These are phyloP conservation scores for Mortierella sp. DNA, from an alignment of 371 early-diverging fungal species.

Conservation along the genomic window DNA sequence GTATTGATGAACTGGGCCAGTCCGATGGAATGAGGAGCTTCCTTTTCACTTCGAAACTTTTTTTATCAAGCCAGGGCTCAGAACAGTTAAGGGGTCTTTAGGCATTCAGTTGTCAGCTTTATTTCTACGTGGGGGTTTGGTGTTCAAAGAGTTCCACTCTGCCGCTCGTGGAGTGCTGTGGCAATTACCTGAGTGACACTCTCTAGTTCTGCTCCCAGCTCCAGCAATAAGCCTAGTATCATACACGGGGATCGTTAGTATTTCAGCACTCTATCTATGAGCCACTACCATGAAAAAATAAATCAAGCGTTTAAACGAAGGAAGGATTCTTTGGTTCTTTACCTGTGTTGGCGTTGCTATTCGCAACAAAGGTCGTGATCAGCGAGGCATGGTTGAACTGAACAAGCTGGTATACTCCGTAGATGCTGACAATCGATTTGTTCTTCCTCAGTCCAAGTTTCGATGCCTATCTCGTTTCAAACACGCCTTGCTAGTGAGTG, in stretches of 20 bases:
- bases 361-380: constrained; percentile 66
- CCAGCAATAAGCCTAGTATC: constrained; percentile 46
- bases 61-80: not conserved
- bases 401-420: constrained; percentile 67
- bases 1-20: not conserved
- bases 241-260: not conserved
- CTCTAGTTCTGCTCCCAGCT: constrained; percentile 54
- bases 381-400: constrained; percentile 69
- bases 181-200: constrained; percentile 54
- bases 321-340: constrained; percentile 13
- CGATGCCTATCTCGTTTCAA: constrained; percentile 58
- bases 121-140: not conserved
- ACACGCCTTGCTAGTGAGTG: constrained; percentile 10
- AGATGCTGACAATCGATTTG: constrained; percentile 68
- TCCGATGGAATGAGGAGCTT: too few species aligned
- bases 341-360: constrained; percentile 69
- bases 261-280: not conserved
- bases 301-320: not conserved
- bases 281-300: not conserved
- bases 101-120: too few species aligned
- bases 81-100: not conserved
- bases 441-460: constrained; percentile 72
- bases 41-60: not conserved
- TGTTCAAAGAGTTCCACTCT: constrained; percentile 30
- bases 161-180: constrained; percentile 49